Conservation (phyloP, 805 yeast genomes). For the Hanseniaspora occidentalis region DNA sequence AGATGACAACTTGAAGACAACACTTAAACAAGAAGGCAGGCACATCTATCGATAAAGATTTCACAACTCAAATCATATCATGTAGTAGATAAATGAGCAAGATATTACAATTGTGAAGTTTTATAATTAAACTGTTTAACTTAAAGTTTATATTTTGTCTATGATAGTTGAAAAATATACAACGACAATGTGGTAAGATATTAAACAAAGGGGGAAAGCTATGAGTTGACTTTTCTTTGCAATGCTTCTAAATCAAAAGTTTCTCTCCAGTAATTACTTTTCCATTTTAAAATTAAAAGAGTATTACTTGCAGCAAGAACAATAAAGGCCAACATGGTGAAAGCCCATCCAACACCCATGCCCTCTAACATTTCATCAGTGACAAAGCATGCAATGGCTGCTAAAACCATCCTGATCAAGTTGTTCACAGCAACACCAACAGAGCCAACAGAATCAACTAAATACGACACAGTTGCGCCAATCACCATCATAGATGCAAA, state of each 20-base stretch:
- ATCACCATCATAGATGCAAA: constrained; percentile 75
- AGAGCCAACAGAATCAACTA: constrained; percentile 77
- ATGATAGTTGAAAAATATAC: not conserved
- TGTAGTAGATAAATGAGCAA: too few relatives aligned
- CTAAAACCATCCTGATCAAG: constrained; percentile 56
- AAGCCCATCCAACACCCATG: constrained; percentile 60
- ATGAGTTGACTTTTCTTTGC: constrained; percentile 30
- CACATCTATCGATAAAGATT: too few relatives aligned
- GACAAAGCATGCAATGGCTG: constrained; percentile 65
- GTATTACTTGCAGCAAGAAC: constrained; percentile 31
- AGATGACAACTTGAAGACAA: too few relatives aligned
- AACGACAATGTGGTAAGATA: too few relatives aligned
- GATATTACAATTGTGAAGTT: too few relatives aligned
- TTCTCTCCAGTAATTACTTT: constrained; percentile 53
- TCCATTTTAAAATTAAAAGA: constrained; percentile 35
- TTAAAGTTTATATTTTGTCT: too few relatives aligned
- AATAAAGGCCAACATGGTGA: constrained; percentile 52
- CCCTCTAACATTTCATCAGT: constrained; percentile 59
- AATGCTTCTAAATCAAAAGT: constrained; percentile 43
- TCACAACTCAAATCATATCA: too few relatives aligned
- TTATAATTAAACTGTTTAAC: too few relatives aligned
- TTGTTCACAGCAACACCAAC: constrained; percentile 81
- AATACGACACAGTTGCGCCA: constrained; percentile 67
- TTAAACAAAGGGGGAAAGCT: too few relatives aligned
- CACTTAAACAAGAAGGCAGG: too few relatives aligned